A percentile compares a stretch with the other conserved stretches of the same genome.
These are phyloP conservation scores for Phoenix roebelenii DNA, from an alignment of 176 grass and related monocot genomes.

Conservation along the genomic window DNA sequence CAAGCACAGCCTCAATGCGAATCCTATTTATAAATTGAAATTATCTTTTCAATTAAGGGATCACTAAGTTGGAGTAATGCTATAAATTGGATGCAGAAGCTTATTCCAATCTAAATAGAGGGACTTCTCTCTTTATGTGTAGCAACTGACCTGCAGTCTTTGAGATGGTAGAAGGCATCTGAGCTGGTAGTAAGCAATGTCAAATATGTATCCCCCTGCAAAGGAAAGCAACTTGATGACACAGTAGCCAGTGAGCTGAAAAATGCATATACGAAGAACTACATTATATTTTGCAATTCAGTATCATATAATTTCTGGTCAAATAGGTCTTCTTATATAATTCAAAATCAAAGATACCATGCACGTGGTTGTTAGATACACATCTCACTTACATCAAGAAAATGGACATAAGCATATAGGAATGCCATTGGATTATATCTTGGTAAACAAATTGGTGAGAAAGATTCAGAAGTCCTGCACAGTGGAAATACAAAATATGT, in stretches of 20 bases:
- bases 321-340: neutral
- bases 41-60: too few relatives aligned
- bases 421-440: constrained; percentile 99
- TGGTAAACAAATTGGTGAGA: constrained; percentile 93
- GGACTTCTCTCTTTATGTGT: neutral
- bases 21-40: constrained; percentile 26
- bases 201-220: constrained; percentile 75
- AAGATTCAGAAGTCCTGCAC: constrained; percentile 94
- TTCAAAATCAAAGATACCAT: neutral
- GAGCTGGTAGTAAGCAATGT: constrained; percentile 64
- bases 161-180: constrained; percentile 92
- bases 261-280: too few relatives aligned
- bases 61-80: too few relatives aligned
- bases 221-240: constrained; percentile 29
- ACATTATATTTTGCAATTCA: too few relatives aligned
- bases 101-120: too few relatives aligned
- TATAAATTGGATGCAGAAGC: too few relatives aligned
- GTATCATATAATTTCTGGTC: too few relatives aligned
- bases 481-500: constrained; percentile 1
- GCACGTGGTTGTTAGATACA: too few relatives aligned
- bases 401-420: constrained; percentile 90
- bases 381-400: constrained; percentile 83
- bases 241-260: neutral
- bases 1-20: constrained; percentile 66
- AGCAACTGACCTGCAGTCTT: constrained; percentile 73